A percentile compares a stretch with the other conserved stretches of the same genome.
Conservation (phyloP, 2,329 filamentous ascomycete species). For the Ilyonectria mors-panacis region DNA sequence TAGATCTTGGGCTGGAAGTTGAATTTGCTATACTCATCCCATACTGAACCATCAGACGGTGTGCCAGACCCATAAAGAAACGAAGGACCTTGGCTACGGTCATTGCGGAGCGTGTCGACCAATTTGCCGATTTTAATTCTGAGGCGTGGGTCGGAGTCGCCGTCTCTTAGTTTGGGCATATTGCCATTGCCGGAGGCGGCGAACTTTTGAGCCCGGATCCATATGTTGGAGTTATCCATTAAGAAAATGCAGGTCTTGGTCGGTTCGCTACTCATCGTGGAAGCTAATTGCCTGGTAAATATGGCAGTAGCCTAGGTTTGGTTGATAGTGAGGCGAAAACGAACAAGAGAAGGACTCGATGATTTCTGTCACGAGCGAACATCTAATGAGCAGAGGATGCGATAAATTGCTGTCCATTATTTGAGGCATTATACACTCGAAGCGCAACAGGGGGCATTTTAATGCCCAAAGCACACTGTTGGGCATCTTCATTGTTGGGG, state of each 20-base stretch:
- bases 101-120: constrained; percentile 32
- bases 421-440: background rate
- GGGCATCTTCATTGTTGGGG: background rate
- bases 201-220: constrained; percentile 18
- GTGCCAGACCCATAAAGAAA: constrained; percentile 46
- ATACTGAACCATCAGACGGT: constrained; percentile 45
- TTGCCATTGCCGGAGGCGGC: constrained; percentile 20
- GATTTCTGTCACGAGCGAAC: background rate
- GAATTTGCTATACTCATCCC: constrained; percentile 34
- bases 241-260: constrained; percentile 7
- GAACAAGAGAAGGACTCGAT: background rate
- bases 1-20: constrained; percentile 39
- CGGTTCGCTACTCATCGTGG: background rate
- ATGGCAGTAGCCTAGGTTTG: background rate
- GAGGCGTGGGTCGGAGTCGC: constrained; percentile 40
- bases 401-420: background rate
- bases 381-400: background rate
- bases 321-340: background rate
- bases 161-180: constrained; percentile 42
- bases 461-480: background rate
- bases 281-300: too few species aligned
- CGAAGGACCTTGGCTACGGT: constrained; percentile 32
- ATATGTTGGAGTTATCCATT: constrained; percentile 13
- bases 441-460: background rate
- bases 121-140: constrained; percentile 40